Base-by-base conservation (phyloP, 1,284 basidiomycete species). In the Trichosporon faecale region DNA sequence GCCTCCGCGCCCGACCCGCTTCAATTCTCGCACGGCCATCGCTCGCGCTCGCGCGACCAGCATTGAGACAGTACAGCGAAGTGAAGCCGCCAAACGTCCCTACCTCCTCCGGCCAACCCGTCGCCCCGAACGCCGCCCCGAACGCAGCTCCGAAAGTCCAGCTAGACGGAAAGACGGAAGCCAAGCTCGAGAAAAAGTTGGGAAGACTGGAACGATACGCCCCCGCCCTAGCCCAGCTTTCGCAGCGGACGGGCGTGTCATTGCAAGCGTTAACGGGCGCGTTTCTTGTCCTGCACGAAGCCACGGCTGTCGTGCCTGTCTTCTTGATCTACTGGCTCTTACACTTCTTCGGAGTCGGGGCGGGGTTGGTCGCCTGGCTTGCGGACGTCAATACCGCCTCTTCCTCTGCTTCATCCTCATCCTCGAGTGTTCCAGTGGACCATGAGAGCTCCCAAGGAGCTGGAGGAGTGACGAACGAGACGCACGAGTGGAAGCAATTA, bases 261-360 rank as follows among this genome's bases (percentile, higher is more conserved):
- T 82, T 95, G 0, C 87, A 92, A 0, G 92, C 92, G 1, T 87
- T 97, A 66, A 81, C 90, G 3, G 76, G 91, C 44, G 92, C 93
- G 0, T 96, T 97, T 77, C 88, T 88, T 1, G 84, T 95, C 66
- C 85, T 98, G 8, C 95, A 97, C 80, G 95, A 98, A 80, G 76
- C 94, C 16, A 95, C 93, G 0, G 94, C 94, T 0, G 78, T 96
- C 68, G 84, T 90, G 0, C 94, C 94, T 1, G 85, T 96, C 33
- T 86, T 91, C 2, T 86, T 88, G 25, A 80, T 94, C 52, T 97
- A 95, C 81, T 93, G 89, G 76, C 84, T 87, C 0, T 89, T 93
- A 16, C 86, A 89, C 18, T 81, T 87, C 1, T 75, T 92, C 0
- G 93, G 92, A 0, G 84, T 91, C 1, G 95, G 95, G 0, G 89